Base-by-base conservation (phyloP, 169 alveolate species). In the Eimeria necatrix region DNA sequence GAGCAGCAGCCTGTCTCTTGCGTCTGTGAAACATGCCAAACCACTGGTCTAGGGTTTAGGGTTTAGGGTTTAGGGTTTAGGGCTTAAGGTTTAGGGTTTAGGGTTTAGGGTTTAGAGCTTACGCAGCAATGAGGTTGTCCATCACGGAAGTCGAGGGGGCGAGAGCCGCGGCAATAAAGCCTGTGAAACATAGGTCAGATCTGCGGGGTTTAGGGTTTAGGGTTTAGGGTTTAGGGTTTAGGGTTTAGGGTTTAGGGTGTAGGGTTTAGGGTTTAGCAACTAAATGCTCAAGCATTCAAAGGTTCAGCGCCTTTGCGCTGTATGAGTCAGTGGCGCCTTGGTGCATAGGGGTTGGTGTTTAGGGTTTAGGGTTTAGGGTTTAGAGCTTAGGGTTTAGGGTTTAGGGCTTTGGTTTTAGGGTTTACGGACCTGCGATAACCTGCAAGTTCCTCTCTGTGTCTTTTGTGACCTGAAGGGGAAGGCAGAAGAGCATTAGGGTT, bases 291-390 rank as follows among this genome's bases (percentile, higher is more conserved):
- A 9, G 64, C 64, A 9, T 9, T 56, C 14, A 14, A 56, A 12
- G 26, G 76, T 7, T 64, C 24, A 10, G 76, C 26, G 76, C 32
- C 10, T 12, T 64, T 10, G 26, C 8, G 5, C 6, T 12, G 7
- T n/a, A 7, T 64, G 76, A 53, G 6, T 18, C 8, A 64, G 41
- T 8, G 41, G 10, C 24, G 26, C 26, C 24, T 18, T 18, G 16
- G 26, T 8, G 26, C 24, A 9, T 18, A 64, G 76, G 9, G 26
- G 16, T 12, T n/a, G 16, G 26, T 8, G 76, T 64, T 64, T 12
- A 12, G 76, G 76, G 76, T 64, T 64, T 53, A n/a, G 76, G n/a
- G n/a, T 64, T 64, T 18, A 64, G 26, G 76, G 41, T 64, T n/a
- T 64, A 20, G 10, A n/a, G 10, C 26, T n/a, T 18, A 10, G 64